Evolutionary conservation across 305 asterid genomes (phyloP).

Genomic region (Withania somnifera): DNA sequence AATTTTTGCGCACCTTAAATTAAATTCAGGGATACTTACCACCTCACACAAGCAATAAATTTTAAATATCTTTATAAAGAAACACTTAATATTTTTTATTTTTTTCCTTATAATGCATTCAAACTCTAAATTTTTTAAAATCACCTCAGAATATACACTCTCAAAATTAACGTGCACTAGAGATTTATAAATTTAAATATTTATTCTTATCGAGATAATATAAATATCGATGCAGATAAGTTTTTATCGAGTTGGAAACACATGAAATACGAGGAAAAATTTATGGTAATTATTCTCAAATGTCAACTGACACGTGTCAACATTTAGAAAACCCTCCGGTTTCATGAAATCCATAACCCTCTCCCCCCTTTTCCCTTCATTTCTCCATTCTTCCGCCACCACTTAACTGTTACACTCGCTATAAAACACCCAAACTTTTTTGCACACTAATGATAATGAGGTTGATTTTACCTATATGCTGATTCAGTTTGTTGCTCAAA

Average conservation of each 20-base stretch:
- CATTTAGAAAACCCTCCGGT: neutral
- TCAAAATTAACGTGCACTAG: no score
- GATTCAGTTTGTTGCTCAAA: neutral
- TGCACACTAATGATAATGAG: neutral
- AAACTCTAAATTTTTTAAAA: no score
- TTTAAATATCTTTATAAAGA: no score
- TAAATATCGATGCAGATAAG: neutral
- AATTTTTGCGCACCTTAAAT: no score
- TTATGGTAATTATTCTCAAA: neutral
- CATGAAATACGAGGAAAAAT: no score
- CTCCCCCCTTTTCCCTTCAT: neutral
- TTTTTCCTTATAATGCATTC: no score
- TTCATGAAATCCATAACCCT: neutral
- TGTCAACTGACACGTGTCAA: constrained; percentile 3
- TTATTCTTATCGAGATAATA: no score
- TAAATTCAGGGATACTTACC: no score
- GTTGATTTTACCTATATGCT: neutral
- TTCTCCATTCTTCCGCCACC: neutral
- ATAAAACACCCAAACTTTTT: neutral
- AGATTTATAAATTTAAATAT: no score
- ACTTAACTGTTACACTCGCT: neutral
- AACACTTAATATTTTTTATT: no score
- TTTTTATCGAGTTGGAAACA: neutral
- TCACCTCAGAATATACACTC: no score
- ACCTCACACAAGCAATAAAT: no score